Base-by-base conservation (phyloP, 768 basidiomycete species). In the Collybia mongolica region DNA sequence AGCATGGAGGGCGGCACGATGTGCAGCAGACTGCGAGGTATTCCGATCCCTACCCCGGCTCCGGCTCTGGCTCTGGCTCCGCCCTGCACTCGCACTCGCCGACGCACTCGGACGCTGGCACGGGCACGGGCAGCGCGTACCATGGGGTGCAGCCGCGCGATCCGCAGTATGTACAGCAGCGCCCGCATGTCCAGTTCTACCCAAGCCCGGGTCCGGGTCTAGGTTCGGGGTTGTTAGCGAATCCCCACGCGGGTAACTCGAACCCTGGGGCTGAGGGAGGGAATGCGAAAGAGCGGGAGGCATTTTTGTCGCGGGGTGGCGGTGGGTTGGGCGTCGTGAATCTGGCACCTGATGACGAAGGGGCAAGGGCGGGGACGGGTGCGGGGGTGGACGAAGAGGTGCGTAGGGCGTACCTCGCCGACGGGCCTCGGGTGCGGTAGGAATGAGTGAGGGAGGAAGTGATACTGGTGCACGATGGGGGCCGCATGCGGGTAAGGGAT, bases 221-320 rank as follows among this genome's bases (percentile, higher is more conserved):
- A 12, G n/a, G 15, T 12, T 6, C 5, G 32, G 35, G 37, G 19
- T 28, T 15, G 38, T 20, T n/a, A 35, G 1, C 36, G 39, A 9
- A n/a, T 6, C 2, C 17, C 4, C 26, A 28, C n/a, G n/a, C n/a
- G n/a, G n/a, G n/a, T n/a, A 28, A 28, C 5, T 9, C 26, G 9
- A 28, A 2, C 5, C 28, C 17, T 42, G 43, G 36, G 23, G 5
- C 14, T 6, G 41, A 20, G 26, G 18, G 40, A 28, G 36, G 45
- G 46, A 53, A 45, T 20, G 61, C 61, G 44, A 65, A 62, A 44
- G 61, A 65, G 52, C 32, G 55, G n/a, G 63, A 65, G 41, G 61
- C 57, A 17, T 52, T 56, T 23, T 38, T 29, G n/a, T n/a, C n/a
- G n/a, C n/a, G n/a, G n/a, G n/a, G n/a, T n/a, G n/a, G n/a, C n/a